Conservation (phyloP, 768 basidiomycete species). For the Amanita jacksonii region DNA sequence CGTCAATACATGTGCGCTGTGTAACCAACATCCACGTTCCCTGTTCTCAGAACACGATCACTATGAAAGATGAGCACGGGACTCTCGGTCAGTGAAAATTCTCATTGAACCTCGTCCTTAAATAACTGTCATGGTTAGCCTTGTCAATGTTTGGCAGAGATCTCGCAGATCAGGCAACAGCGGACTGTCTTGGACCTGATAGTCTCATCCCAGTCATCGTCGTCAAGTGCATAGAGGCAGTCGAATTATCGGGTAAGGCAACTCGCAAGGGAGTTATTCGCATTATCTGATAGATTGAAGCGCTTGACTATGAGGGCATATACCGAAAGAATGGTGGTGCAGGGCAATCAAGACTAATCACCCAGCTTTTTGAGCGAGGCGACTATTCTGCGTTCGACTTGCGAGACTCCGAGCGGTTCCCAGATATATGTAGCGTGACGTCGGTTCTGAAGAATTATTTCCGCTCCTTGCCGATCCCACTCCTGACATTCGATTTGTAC, state of each 20-base stretch:
- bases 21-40: slow-evolving; percentile 51
- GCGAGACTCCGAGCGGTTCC: slow-evolving; percentile 79
- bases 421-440: slow-evolving; percentile 95
- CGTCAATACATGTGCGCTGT: slow-evolving; percentile 85
- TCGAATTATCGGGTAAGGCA: slow-evolving; percentile 71
- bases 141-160: slow-evolving; percentile 93
- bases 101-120: background rate
- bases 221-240: slow-evolving; percentile 92
- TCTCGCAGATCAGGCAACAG: slow-evolving; percentile 71
- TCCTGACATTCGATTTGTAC: slow-evolving; percentile 86
- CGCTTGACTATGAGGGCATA: slow-evolving; percentile 93
- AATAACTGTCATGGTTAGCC: slow-evolving; percentile 31
- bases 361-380: slow-evolving; percentile 88
- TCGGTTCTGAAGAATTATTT: slow-evolving; percentile 97
- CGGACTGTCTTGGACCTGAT: slow-evolving; percentile 50
- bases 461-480: slow-evolving; percentile 82
- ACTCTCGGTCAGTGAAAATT: slow-evolving; percentile 28
- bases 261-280: background rate
- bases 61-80: slow-evolving; percentile 25
- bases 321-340: slow-evolving; percentile 97
- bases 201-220: slow-evolving; percentile 79
- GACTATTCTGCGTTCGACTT: slow-evolving; percentile 88
- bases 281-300: slow-evolving; percentile 25
- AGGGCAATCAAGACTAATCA: slow-evolving; percentile 86
- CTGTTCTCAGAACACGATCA: slow-evolving; percentile 47